Conservation (phyloP, 1,139 yeast species). For the Saccharomyces hybrid region DNA sequence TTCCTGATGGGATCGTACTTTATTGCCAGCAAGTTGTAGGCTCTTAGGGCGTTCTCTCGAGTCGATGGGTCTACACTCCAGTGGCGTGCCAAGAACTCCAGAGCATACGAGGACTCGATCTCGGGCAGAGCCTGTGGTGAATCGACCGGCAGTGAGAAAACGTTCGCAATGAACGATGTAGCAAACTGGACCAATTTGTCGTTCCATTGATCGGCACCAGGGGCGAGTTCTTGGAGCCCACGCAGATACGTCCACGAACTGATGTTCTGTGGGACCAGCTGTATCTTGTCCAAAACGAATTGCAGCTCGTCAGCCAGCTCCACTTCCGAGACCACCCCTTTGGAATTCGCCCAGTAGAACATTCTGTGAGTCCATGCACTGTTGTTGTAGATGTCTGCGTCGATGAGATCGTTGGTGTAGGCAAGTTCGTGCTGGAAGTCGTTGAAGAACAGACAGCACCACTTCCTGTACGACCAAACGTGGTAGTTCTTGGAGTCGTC, state of each 20-base stretch:
- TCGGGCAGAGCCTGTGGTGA: conserved; percentile 24
- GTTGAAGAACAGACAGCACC: conserved; percentile 56
- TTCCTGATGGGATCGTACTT: conserved; percentile 60
- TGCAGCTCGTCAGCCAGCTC: conserved; percentile 37
- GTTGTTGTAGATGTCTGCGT: conserved; percentile 70
- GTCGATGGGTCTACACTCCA: conserved; percentile 32
- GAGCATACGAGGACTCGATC: conserved; percentile 50
- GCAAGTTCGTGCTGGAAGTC: conserved; percentile 45
- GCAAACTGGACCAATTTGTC: conserved; percentile 42
- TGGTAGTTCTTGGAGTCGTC: conserved; percentile 89
- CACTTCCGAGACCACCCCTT: conserved; percentile 5
- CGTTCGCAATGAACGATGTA: conserved; percentile 33
- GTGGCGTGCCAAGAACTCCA: conserved; percentile 55
- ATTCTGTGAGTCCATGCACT: conserved; percentile 91
- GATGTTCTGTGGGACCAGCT: conserved; percentile 67
- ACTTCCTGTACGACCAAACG: conserved; percentile 87
- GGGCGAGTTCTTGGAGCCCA: conserved; percentile 45
- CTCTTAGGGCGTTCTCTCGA: conserved; percentile 33
- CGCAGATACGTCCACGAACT: conserved; percentile 80
- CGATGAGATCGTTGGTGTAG: conserved; percentile 45
- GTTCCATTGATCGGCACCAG: conserved; percentile 9
- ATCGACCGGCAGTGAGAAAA: conserved; percentile 15
- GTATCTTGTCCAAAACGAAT: conserved; percentile 42
- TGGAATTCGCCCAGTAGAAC: conserved; percentile 37
- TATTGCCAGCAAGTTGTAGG: conserved; percentile 43